Evolutionary conservation across 2,329 filamentous ascomycete genomes (phyloP).

Genomic region (Bipolaris cookei): DNA sequence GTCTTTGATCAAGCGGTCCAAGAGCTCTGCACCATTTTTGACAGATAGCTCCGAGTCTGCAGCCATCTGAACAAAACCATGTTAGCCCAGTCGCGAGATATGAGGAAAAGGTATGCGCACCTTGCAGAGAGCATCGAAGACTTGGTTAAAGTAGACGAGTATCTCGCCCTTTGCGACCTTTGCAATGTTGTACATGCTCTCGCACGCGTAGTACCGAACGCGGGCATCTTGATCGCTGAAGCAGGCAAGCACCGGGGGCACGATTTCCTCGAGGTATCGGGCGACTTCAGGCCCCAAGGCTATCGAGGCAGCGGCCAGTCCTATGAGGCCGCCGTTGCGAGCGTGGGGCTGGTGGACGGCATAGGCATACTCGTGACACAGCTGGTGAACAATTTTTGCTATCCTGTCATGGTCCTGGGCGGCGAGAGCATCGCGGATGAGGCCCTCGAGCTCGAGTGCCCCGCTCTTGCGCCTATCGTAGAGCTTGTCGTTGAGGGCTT

Average conservation of each 20-base stretch:
- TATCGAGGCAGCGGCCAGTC: slow-evolving; percentile 92
- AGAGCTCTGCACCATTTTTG: slow-evolving; percentile 94
- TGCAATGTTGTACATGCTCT: slow-evolving; percentile 99
- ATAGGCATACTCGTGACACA: slow-evolving; percentile 97
- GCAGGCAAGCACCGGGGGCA: slow-evolving; percentile 94
- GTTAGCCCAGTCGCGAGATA: slow-evolving; percentile 25
- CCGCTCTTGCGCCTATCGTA: slow-evolving; percentile 98
- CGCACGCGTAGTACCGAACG: slow-evolving; percentile 96
- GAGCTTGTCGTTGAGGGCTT: slow-evolving; percentile 94
- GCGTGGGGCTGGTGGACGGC: slow-evolving; percentile 96
- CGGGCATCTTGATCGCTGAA: slow-evolving; percentile 98
- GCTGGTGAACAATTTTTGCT: slow-evolving; percentile 87
- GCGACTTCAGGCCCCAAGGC: slow-evolving; percentile 90
- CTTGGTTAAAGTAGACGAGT: slow-evolving; percentile 95
- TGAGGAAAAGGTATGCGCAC: slow-evolving; percentile 54
- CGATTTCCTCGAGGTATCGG: slow-evolving; percentile 88
- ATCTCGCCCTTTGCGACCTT: slow-evolving; percentile 99
- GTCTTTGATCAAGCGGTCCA: slow-evolving; percentile 94
- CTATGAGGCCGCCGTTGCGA: slow-evolving; percentile 93
- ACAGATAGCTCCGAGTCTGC: slow-evolving; percentile 96
- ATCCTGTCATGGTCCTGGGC: slow-evolving; percentile 80
- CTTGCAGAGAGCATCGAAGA: slow-evolving; percentile 97
- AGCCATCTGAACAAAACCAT: slow-evolving; percentile 68
- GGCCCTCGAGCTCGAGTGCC: slow-evolving; percentile 89
- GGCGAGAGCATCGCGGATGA: slow-evolving; percentile 83